Conservation (phyloP, 345 rosid species). For the Boechera stricta region DNA sequence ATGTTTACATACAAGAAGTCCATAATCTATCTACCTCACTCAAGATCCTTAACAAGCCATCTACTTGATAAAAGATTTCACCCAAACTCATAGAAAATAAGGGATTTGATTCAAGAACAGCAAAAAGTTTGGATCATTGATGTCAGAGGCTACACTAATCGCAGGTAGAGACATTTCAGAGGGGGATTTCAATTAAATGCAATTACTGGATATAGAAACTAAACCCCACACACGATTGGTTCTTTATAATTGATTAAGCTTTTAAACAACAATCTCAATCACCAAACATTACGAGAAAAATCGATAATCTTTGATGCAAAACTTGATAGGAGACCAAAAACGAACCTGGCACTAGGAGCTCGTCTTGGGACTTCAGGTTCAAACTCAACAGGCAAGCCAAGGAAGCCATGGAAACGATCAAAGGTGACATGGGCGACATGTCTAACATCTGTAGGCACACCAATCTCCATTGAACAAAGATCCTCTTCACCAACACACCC, state of each 20-base stretch:
- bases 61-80: neutral
- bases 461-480: constrained; percentile 91
- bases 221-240: neutral
- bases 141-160: neutral
- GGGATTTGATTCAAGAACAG: constrained; percentile 17
- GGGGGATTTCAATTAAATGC: neutral
- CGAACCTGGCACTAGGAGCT: constrained; percentile 94
- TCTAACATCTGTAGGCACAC: constrained; percentile 88
- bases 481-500: constrained; percentile 59
- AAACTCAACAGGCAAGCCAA: constrained; percentile 97
- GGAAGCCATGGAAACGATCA: constrained; percentile 97
- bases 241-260: no score
- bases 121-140: constrained; percentile 9
- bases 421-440: constrained; percentile 99
- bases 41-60: constrained; percentile 1
- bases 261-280: neutral
- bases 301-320: neutral
- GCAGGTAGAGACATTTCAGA: neutral
- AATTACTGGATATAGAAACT: neutral
- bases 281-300: neutral
- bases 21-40: neutral
- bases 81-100: neutral
- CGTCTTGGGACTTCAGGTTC: constrained; percentile 96
- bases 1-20: neutral
- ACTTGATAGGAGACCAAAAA: neutral